Evolutionary conservation across 257 asterid species (phyloP).

Genomic region (Nicotiana sylvestris): DNA sequence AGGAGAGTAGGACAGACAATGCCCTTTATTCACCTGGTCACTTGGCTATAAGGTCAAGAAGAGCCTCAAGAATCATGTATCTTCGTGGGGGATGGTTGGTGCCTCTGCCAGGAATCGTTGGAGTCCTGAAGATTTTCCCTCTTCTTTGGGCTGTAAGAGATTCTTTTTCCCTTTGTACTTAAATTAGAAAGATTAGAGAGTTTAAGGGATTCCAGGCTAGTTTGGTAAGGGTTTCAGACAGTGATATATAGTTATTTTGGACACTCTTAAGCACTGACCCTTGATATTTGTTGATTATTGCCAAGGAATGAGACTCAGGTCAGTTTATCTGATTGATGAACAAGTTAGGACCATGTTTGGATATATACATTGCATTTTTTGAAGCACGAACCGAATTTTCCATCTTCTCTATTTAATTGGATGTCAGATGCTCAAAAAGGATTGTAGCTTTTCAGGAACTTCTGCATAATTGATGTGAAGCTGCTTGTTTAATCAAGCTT

Average conservation of each 20-base stretch:
- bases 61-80: conserved; percentile 9
- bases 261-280: background rate
- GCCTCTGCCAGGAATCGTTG: conserved; percentile 22
- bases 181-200: conserved; percentile 13
- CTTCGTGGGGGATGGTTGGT: conserved; percentile 15
- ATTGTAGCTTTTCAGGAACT: background rate
- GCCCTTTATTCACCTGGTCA: background rate
- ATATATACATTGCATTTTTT: background rate
- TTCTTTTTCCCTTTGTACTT: conserved; percentile 13
- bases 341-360: background rate
- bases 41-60: background rate
- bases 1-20: background rate
- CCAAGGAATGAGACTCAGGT: conserved; percentile 9
- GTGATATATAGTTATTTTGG: conserved; percentile 21
- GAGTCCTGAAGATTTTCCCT: conserved; percentile 19
- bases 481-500: background rate
- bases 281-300: conserved; percentile 13
- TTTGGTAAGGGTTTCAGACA: background rate
- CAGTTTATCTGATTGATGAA: background rate
- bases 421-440: background rate
- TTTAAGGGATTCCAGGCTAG: background rate
- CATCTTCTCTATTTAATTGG: background rate
- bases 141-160: conserved; percentile 25
- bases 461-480: background rate
- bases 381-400: background rate